Evolutionary conservation across 176 grass and related monocot species (phyloP), one percentile per base, ranked within the genome.

Genomic region (Oryza meyeriana): DNA sequence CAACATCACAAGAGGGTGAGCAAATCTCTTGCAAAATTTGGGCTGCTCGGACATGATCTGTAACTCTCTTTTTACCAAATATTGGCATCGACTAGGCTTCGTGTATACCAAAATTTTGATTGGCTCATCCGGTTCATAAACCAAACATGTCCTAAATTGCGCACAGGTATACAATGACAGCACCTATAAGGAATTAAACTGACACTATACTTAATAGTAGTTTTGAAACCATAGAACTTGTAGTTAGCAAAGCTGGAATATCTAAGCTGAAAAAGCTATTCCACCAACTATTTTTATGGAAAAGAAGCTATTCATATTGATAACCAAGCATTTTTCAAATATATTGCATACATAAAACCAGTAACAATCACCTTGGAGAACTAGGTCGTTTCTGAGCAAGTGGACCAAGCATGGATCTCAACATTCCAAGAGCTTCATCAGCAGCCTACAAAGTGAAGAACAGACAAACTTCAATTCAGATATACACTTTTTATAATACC

Each of bases 321-420:
- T 25, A 48, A 24, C 10, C 16, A 70, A 66, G 40, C 26, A 70
- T 12, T 64, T 64, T 29, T 12, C 24, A 73, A 25, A 78, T 55
- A 27, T 32, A 45, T 12, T 29, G 5, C 30, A 74, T 29, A 42
- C 36, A 77, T 12, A 75, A 76, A 33, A 8, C 25, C 9, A 80
- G 55, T 11, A 39, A 86, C 69, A 84, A 79, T 93, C 62, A 99
- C 96, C 96, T 92, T 75, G 96, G 90, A 88, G 95, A 95, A 86
- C 76, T 82, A 66, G 90, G 82, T 69, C 79, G 79, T 71, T 93
- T 99, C n/a, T 91, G 87, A 78, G 85, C 41, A 79, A 90, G 76
- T 89, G 93, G 96, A 67, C 91, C 93, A 24, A 90, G 89, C 93
- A 92, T 93, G 64, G 91, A 93, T 69, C 89, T 95, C 89, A 99